These are phyloP conservation scores for Trametes cubensis DNA, from an alignment of 768 basidiomycete genomes.

Conservation along the genomic window DNA sequence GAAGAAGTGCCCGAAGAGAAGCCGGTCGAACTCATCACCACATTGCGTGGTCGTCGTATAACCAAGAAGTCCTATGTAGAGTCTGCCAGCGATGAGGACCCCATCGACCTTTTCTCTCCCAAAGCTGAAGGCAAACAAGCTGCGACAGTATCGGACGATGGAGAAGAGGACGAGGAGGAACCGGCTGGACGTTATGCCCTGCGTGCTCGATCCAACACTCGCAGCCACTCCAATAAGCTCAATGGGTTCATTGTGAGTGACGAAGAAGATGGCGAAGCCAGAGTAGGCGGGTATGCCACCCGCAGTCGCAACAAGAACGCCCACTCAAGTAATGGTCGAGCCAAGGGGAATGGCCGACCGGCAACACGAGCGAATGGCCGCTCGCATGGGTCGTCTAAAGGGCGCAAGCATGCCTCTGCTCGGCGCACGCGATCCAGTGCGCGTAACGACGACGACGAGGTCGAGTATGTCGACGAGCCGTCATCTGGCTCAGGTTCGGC, in stretches of 20 bases:
- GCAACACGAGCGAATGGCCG: conserved; percentile 31
- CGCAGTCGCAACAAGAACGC: conserved; percentile 44
- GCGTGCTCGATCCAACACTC: conserved; percentile 16
- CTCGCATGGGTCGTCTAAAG: conserved; percentile 26
- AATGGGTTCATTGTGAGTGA: conserved; percentile 46
- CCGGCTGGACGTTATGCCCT: conserved; percentile 21
- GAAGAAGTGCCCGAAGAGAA: conserved; percentile 29
- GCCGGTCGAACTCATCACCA: conserved; percentile 22
- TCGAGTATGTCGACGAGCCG: conserved; percentile 53
- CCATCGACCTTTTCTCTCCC: conserved; percentile 11
- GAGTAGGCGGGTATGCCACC: conserved; percentile 39
- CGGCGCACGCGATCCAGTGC: conserved; percentile 32
- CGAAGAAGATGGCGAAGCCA: conserved; percentile 37
- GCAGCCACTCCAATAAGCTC: conserved; percentile 25
- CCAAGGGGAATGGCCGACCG: conserved; percentile 32
- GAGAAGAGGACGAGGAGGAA: conserved; percentile 33
- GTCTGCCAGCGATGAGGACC: conserved; percentile 32
- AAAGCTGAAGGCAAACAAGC: conserved; percentile 17
- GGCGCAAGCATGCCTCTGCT: conserved; percentile 21
- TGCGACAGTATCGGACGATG: conserved; percentile 19
- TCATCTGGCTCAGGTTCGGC: conserved; percentile 48
- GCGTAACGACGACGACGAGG: conserved; percentile 46
- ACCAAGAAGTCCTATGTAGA: conserved; percentile 35
- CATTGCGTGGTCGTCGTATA: conserved; percentile 34
- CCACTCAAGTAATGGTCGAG: conserved; percentile 27